A percentile compares a stretch with the other conserved stretches of the same genome.
Evolutionary conservation across 192 early-diverging fungal species (phyloP).

Genomic region (Coemansia sp.): DNA sequence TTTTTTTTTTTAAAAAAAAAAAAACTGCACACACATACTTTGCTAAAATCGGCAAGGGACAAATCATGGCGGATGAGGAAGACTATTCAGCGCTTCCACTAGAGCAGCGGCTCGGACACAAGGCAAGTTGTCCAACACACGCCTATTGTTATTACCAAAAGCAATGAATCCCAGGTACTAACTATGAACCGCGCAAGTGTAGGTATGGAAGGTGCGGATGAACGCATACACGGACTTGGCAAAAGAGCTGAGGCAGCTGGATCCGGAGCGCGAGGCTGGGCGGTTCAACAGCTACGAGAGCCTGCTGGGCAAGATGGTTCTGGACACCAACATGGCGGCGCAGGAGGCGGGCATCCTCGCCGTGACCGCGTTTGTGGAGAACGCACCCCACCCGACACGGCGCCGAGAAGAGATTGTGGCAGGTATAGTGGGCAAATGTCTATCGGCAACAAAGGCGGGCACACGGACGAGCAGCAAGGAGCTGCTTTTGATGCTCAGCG

Average conservation of each 20-base stretch:
- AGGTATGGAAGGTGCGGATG: slow-evolving; percentile 94
- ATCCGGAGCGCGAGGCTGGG: slow-evolving; percentile 54
- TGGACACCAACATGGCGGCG: slow-evolving; percentile 87
- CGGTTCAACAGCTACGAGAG: slow-evolving; percentile 72
- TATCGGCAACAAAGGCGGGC: slow-evolving; percentile 77
- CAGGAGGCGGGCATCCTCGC: slow-evolving; percentile 82
- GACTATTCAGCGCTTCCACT: slow-evolving; percentile 78
- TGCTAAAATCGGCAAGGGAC: background rate
- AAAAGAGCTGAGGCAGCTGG: slow-evolving; percentile 65
- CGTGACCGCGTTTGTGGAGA: slow-evolving; percentile 73
- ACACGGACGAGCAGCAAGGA: slow-evolving; percentile 79
- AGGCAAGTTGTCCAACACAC: slow-evolving; percentile 53
- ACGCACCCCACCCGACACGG: slow-evolving; percentile 74
- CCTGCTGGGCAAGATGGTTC: slow-evolving; percentile 75
- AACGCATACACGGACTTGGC: slow-evolving; percentile 80
- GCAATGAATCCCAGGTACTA: background rate
- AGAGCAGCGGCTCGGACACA: slow-evolving; percentile 76
- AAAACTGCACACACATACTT: background rate
- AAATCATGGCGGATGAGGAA: slow-evolving; percentile 59
- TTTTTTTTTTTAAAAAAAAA: background rate
- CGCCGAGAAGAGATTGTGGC: slow-evolving; percentile 69
- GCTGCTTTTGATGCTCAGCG: slow-evolving; percentile 80
- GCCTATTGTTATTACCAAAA: background rate
- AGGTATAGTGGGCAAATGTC: slow-evolving; percentile 81
- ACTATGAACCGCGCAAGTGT: background rate